Evolutionary conservation across 192 early-diverging fungal genomes (phyloP), one percentile per base, ranked within the genome.

Genomic region (Anaeromyces robustus): DNA sequence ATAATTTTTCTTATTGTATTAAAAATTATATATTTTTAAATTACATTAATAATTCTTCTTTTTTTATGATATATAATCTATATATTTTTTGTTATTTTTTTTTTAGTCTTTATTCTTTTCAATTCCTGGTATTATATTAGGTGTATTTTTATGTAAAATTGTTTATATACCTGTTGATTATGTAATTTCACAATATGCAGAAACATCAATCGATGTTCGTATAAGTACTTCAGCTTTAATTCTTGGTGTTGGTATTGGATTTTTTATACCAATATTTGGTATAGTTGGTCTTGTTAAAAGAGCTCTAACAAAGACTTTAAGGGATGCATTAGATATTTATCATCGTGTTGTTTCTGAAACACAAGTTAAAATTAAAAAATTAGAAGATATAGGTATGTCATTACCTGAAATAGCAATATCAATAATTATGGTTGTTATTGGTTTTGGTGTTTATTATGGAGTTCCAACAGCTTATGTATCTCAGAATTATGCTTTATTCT

Each of bases 311-410:
- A 81, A 83, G 32, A 83, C 85, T 1, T 77, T 85, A 39, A 82
- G 85, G 4, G 85, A 85, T 32, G 83, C 85, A 3, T 43, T 85
- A n/a, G 85, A 85, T 80, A 77, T 85, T 9, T 85, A 83, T 78
- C 85, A 78, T 80, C 41, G 32, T 34, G 30, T 83, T 29, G 68
- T 82, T 3, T 82, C 82, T 29, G 83, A 85, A 14, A 77, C 80
- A 22, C 43, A 39, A 16, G 85, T 84, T 19, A 34, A 37, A 19
- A 79, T 85, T 29, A 59, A 83, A 32, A 29, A 77, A 29, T 39
- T 85, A 30, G 79, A 82, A 39, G 80, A 82, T 68, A 29, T 85
- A 17, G 85, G 85, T 18, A 31, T 85, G 30, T 79, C 68, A 9
- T 9, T 78, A 9, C 34, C 41, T 12, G 83, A 85, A 68, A 77